Evolutionary conservation across 768 basidiomycete genomes (phyloP).

Genomic region (Thelephora aurantiotincta): DNA sequence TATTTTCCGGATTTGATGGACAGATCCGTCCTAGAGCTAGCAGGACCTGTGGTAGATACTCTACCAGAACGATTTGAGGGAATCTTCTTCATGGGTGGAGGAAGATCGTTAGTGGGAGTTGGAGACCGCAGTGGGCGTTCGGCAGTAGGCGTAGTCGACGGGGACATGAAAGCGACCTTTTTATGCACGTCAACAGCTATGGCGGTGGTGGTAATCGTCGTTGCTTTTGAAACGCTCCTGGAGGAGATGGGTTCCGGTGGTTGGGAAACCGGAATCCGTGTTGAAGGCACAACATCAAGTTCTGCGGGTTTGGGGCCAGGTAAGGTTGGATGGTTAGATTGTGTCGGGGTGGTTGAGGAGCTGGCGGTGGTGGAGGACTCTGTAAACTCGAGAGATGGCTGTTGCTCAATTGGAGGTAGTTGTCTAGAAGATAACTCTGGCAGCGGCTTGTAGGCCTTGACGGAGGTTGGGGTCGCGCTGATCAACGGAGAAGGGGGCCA

Average conservation of each 20-base stretch:
- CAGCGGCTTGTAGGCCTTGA: conserved; percentile 51
- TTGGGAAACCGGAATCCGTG: conserved; percentile 8
- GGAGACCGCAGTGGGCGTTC: conserved; percentile 36
- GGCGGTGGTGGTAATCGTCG: conserved; percentile 18
- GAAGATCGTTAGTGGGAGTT: conserved; percentile 18
- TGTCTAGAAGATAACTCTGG: conserved; percentile 46
- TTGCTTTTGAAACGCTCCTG: conserved; percentile 24
- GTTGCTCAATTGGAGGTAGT: conserved; percentile 33
- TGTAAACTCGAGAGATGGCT: conserved; percentile 19
- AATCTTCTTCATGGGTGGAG: conserved; percentile 7
- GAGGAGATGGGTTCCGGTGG: conserved; percentile 20
- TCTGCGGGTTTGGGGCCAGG: background rate
- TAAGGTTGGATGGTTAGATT: conserved; percentile 7
- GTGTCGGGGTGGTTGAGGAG: conserved; percentile 17
- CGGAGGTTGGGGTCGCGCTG: conserved; percentile 27
- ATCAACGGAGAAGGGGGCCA: conserved; percentile 44
- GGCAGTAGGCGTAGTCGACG: conserved; percentile 45
- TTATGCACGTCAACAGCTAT: conserved; percentile 43
- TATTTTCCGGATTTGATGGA: conserved; percentile 29
- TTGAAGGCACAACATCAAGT: conserved; percentile 5
- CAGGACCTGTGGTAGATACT: conserved; percentile 30
- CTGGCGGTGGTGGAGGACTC: conserved; percentile 22
- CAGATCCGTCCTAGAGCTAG: conserved; percentile 55
- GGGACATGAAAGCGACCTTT: conserved; percentile 81
- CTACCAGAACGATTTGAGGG: background rate